Evolutionary conservation across 805 yeast genomes (phyloP), one percentile per base, ranked within the genome.

Genomic region (Scheffersomyces coipomensis): DNA sequence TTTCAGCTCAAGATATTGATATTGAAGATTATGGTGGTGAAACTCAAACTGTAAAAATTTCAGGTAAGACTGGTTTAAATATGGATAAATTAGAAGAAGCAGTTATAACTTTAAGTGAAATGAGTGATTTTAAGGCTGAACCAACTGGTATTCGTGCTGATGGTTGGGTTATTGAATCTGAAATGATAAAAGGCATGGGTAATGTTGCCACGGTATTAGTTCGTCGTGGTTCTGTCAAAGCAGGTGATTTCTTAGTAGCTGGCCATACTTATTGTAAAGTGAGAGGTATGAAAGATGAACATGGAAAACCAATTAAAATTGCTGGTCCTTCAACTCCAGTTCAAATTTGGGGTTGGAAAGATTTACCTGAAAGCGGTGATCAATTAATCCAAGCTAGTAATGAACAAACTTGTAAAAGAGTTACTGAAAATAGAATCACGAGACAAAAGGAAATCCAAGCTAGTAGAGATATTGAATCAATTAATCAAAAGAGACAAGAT

Each of bases 21-120:
- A 83, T 88, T 21, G 99, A 93, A 56, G 90, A 85, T 46, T 87
- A 84, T 53, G 99, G 99, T 40, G 99, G 99, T 38, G 98, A 93
- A 29, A 83, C 89, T 4, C 97, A 89, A 56, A 83, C 87, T 0
- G 88, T 93, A 2, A 77, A 79, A 36, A 91, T 93, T 1, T 85
- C 96, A 26, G 98, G 96, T 0, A 78, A 83, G 42, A 85, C 97
- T 0, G 97, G 98, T 0, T 63, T 83, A 46, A 93, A 93, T 43
- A 89, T 93, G 84, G 91, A 85, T 46, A 81, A 85, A 36, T 68
- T 93, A 21, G 97, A 90, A 57, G 97, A 91, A 60, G 87, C 95
- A 2, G 81, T 93, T 33, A 77, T 88, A 18, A 79, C 96, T 0
- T 73, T 89, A 35, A 81, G 96, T 35, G 99, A 93, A 46, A 66